Evolutionary conservation across 257 asterid species (phyloP).

Genomic region (Misopates orontium): DNA sequence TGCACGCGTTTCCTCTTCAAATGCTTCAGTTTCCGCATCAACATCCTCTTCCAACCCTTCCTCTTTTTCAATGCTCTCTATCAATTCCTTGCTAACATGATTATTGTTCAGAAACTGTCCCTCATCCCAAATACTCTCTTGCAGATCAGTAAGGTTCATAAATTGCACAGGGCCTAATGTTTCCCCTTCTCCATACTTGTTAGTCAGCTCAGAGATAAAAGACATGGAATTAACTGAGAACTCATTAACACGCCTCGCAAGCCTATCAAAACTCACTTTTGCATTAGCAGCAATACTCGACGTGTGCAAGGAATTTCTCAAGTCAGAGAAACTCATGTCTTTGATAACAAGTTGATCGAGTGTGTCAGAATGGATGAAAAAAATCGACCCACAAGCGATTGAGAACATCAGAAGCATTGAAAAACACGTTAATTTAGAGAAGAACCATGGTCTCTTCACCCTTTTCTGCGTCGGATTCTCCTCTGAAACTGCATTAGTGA

Average conservation of each 20-base stretch:
- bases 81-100: conserved; percentile 7
- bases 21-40: conserved; percentile 18
- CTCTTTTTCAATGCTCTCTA: conserved; percentile 29
- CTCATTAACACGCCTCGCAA: conserved; percentile 39
- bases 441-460: conserved; percentile 34
- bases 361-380: conserved; percentile 35
- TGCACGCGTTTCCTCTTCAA: conserved; percentile 33
- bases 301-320: conserved; percentile 36
- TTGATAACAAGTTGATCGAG: conserved; percentile 32
- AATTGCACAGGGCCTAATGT: conserved; percentile 41
- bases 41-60: conserved; percentile 39
- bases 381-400: conserved; percentile 41
- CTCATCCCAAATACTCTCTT: conserved; percentile 27
- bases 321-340: conserved; percentile 37
- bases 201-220: conserved; percentile 36
- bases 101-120: conserved; percentile 20
- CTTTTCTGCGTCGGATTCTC: conserved; percentile 31
- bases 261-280: conserved; percentile 36
- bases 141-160: conserved; percentile 52
- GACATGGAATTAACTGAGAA: conserved; percentile 37
- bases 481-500: conserved; percentile 17
- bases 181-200: conserved; percentile 34
- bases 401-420: conserved; percentile 46
- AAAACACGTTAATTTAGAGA: conserved; percentile 35
- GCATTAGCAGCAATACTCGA: conserved; percentile 33